Base-by-base conservation (phyloP, 2,329 filamentous ascomycete genomes). In the Xylariales sp. region DNA sequence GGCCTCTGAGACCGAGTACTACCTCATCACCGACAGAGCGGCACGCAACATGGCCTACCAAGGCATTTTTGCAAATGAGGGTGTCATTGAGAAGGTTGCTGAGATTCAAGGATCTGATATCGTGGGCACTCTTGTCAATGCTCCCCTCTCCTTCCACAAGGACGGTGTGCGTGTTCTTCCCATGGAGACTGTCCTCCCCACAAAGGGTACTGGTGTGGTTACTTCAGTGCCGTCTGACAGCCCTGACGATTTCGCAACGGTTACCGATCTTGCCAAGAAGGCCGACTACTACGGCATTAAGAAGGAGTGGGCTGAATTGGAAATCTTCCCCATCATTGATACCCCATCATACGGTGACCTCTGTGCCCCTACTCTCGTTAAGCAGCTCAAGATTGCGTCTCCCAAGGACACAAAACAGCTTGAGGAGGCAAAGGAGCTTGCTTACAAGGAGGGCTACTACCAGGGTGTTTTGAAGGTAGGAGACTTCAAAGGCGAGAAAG, bases 11-110 rank as follows among this genome's bases (percentile, higher is more conserved):
- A 84, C 80, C 47, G 85, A 95, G 50, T 95, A 88, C 66, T 93
- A 83, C 56, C 73, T 97, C 43, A 75, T 89, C 47, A 94, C 87
- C 12, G 82, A 93, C 50, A 76, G 88, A 70, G 88, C 70, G 76
- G 90, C 90, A 14, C 82, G 87, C 59, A 98, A 98, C 66, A 97
- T 98, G 91, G 83, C 90, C 16, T 95, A 88, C 71, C 93, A 98
- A 66, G 84, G 83, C 41, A 80, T 88, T 40, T 91, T 95, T 61
- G 77, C 86, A 17, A 70, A 81, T 44, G 87, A 90, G 63, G 86
- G 86, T 36, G 74, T 82, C 46, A 77, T 85, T 46, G 81, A 86
- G 40, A 82, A 89, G 63, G 75, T 88, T 35, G 79, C 82, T 8
- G 83, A 90, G 38, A 66, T 95, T 42, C 63, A 76, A 42, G 93